Base-by-base conservation (phyloP, 306 rosid genomes). In the Quercus mongolica region DNA sequence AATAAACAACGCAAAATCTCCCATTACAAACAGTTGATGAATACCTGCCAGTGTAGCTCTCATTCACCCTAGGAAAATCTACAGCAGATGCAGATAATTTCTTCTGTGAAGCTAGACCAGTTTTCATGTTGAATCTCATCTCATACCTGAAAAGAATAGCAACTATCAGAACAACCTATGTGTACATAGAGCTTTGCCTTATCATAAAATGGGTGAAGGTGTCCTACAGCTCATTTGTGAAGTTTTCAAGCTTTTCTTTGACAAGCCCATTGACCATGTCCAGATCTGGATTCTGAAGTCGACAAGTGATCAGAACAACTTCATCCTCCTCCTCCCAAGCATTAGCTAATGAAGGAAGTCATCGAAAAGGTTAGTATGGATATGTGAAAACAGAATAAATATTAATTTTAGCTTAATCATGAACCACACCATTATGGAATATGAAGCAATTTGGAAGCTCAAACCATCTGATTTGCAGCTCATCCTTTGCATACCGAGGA, bases 251-350 rank as follows among this genome's bases (percentile, higher is more conserved):
- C 89, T 92, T 90, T 78, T 91, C 91, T 78, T 94, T 92, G 85
- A 85, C 84, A 49, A 72, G 23, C 25, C 97, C 97, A 31, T 83
- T 79, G 68, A 90, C 92, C 87, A 81, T 70, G 86, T 92, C 98
- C 85, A 95, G 79, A 46, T 92, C 85, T 28, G 76, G 92, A 77
- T 92, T 92, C 88, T 91, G 75, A 52, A 95, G 75, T 75, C 98
- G 99, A 85, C 99, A 91, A 3, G 99, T 92, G 85, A 92, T 90
- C 81, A 95, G 68, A 86, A 95, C 97, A 83, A 95, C 87, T 79
- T 91, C 99, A 14, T 95, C 97, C 73, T 76, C 99, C 77, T 95
- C 99, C 92, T 95, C 99, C 99, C 99, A 95, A 55, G 98, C 99
- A 86, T 95, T 95, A 74, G 98, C 98, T 95, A 79, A 30, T 15